These are phyloP conservation scores for Alternaria sp. DNA, from an alignment of 2,329 filamentous ascomycete species.

Conservation along the genomic window DNA sequence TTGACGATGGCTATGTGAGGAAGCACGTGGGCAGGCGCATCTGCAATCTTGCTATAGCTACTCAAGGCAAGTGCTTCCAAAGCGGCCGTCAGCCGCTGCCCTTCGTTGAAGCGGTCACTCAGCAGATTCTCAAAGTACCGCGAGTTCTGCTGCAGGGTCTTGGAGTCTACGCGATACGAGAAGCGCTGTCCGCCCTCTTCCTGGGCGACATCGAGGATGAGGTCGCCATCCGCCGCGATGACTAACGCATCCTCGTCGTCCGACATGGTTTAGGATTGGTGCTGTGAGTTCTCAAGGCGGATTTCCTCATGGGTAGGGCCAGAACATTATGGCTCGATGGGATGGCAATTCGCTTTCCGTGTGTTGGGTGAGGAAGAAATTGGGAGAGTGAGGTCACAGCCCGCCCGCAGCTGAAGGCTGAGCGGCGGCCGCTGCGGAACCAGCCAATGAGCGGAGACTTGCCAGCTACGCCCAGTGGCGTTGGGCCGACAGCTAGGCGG, in stretches of 20 bases:
- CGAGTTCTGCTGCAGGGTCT: constrained; percentile 65
- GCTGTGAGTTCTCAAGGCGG: constrained; percentile 15
- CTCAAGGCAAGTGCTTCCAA: constrained; percentile 59
- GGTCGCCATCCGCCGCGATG: constrained; percentile 65
- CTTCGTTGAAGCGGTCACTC: constrained; percentile 69
- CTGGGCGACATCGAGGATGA: constrained; percentile 71
- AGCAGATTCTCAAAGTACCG: constrained; percentile 74
- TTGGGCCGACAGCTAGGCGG: not conserved
- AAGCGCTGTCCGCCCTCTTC: constrained; percentile 63
- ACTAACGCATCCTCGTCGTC: constrained; percentile 51
- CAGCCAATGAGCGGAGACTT: constrained; percentile 4
- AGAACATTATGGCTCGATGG: constrained; percentile 51
- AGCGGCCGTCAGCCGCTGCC: constrained; percentile 59
- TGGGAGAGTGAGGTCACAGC: constrained; percentile 16
- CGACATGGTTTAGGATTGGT: constrained; percentile 24
- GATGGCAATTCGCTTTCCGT: constrained; percentile 18
- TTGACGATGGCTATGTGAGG: constrained; percentile 70
- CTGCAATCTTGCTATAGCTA: constrained; percentile 55
- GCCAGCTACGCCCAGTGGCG: constrained; percentile 3
- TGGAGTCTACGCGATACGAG: constrained; percentile 67
- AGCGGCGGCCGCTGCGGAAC: not conserved
- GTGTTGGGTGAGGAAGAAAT: constrained; percentile 1
- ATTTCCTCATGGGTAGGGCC: constrained; percentile 57
- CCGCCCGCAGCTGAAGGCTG: constrained; percentile 2
- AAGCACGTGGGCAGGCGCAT: constrained; percentile 60